Base-by-base conservation (phyloP, 495 filamentous ascomycete genomes). In the Aspergillus asperescens region DNA sequence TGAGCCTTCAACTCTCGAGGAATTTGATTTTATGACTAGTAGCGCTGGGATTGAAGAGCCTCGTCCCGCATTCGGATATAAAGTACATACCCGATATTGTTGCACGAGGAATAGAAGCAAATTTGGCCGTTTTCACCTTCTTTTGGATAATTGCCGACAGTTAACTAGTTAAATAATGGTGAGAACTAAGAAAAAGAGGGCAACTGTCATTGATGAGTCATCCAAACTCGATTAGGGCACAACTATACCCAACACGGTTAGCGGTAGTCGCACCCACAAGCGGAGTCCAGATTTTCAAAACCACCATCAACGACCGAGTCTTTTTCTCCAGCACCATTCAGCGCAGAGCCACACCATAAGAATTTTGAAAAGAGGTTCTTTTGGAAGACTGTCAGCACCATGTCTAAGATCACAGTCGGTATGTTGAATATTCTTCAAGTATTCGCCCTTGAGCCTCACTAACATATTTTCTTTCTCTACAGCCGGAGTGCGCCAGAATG, bases 401-500 rank as follows among this genome's bases (percentile, higher is more conserved):
- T 89, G 86, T 88, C 85, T 35, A 89, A 89, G 77, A 89, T 89
- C 75, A 85, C 86, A 85, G 86, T 89, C 85, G 85, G 84, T 88
- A 77, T 49, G 84, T 80, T 57, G 22, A 54, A 19, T 29, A 38
- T 31, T 8, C 22, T 34, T 25, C 37, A 16, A 29, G 6, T 7
- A 31, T 31, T 28, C 16, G 1, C 7, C 10, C 19, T 4, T 32
- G 18, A 15, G n/a, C n/a, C 5, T 29, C 42, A 12, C 55, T 65
- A 54, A 70, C 70, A 52, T 65, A 9, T 9, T 22, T 50, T 56
- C 29, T 41, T 58, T 48, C 42, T 44, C 50, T 52, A 65, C 70
- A 91, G 89, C 90, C 84, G 90, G 89, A 88, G 90, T 96, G 82
- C 90, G 91, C 82, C 76, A 83, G 68, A 90, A 96, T 77, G 87